Base-by-base conservation (phyloP, 805 yeast species). In the Ogataea thermomethanolica region DNA sequence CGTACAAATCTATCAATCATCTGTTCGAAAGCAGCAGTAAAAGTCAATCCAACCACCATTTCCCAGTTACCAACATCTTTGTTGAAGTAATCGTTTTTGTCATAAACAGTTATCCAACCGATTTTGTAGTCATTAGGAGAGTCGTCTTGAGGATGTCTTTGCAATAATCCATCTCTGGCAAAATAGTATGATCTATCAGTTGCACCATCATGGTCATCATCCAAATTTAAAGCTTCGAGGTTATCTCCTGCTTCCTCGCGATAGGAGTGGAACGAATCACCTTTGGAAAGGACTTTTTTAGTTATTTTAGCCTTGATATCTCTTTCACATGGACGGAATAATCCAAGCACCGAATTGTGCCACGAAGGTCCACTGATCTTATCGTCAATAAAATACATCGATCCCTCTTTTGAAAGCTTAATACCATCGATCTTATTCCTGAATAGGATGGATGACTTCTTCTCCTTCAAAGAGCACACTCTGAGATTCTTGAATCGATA, bases 31-130 rank as follows among this genome's bases (percentile, higher is more conserved):
- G 81, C 81, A 1, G 65, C 66, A 2, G 81, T 80, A 42, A 78
- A 61, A 0, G 78, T 71, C 49, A 74, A 50, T 0, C 81, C 82
- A 17, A 80, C 45, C 1, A 71, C 74, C 35, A 70, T 46, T 46
- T 78, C 81, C 71, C 79, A 79, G 62, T 69, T 67, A 0, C 81
- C 81, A 1, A 56, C 48, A n/a, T 41, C 37, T 47, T 49, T 15
- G 45, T 56, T 38, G 43, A 55, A 46, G 65, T 56, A 56, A 10
- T 48, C 37, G 2, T 35, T 57, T 31, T 74, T 74, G 17, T 79
- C 82, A 49, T 72, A 78, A 1, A 80, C 62, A 0, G 85, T 79
- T 2, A 80, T 57, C 86, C 86, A 81, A 0, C 86, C 86, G 25
- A 79, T 48, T 50, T 78, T 80, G 40, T 64, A 69, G 34, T 74